Evolutionary conservation across 2,329 filamentous ascomycete genomes (phyloP), one percentile per base, ranked within the genome.

Genomic region (Hypoxylon sp.): DNA sequence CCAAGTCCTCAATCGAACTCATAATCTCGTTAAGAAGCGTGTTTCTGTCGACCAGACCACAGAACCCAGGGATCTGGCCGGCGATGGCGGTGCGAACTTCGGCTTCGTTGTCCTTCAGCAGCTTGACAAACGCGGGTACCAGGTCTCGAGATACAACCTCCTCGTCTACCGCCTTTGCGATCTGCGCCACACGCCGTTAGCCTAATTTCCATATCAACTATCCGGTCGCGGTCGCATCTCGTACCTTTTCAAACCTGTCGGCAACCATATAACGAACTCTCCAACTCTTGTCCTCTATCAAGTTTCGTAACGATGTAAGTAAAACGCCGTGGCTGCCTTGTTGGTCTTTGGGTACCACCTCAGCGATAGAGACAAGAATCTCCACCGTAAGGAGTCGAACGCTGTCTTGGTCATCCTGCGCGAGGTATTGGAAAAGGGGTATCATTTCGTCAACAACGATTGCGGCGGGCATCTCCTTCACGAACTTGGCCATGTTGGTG

Each of bases 281-380:
- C 95, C 95, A 99, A 80, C 95, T 98, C 86, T 98, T 99, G 76
- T 99, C 95, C 72, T 97, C 95, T 78, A 99, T 98, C 72, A 99
- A 78, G 78, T 87, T 96, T 70, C 95, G 89, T 71, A 99, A 80
- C 41, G 94, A 92, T 47, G 91, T 94, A 70, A 99, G 82, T 55
- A 99, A 80, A 54, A 98, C 92, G 49, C 94, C 95, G 72, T 98
- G 94, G 77, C 93, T 97, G 41, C 92, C 89, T 77, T 99, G 95
- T 75, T 99, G 93, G 77, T 98, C 95, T 79, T 98, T 98, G 60
- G 95, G 95, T 24, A 99, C 93, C 57, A 94, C 92, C 77, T 99
- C 95, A 60, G 95, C 94, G 70, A 99, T 96, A 33, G 94, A 90
- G 71, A 98, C 96, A 67, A 99, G 85, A 63, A 98, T 91, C 73